These are phyloP conservation scores for Micromonas commoda DNA, from an alignment of 139 green algal genomes.

Conservation along the genomic window DNA sequence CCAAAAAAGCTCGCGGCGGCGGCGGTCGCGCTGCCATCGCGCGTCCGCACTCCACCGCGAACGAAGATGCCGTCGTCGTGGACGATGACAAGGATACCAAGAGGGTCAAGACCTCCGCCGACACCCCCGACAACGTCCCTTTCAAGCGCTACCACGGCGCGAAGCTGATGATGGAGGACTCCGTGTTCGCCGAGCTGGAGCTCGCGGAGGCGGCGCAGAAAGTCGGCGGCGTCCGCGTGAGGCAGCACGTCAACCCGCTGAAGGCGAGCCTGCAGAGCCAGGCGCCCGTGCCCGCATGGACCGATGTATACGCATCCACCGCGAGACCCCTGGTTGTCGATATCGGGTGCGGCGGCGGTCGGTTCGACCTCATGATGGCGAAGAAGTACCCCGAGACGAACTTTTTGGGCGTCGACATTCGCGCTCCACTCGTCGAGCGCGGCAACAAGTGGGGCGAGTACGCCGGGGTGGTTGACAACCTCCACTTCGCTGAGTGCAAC, in stretches of 20 bases:
- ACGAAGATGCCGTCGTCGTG: too few relatives aligned
- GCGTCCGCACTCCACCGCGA: too few relatives aligned
- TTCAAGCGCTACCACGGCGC: constrained; percentile 6
- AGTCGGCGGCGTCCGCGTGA: constrained; percentile 5
- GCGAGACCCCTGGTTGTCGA: constrained; percentile 65
- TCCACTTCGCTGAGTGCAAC: constrained; percentile 66
- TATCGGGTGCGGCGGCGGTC: constrained; percentile 68
- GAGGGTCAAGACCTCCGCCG: too few relatives aligned
- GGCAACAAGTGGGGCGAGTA: constrained; percentile 42
- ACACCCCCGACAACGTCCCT: background rate
- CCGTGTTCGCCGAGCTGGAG: background rate
- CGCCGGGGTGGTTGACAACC: constrained; percentile 39
- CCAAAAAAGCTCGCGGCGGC: too few relatives aligned
- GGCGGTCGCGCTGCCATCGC: too few relatives aligned
- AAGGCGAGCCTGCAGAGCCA: constrained; percentile 24
- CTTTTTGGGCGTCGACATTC: constrained; percentile 77
- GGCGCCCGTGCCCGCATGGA: constrained; percentile 43
- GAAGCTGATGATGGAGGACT: constrained; percentile 10
- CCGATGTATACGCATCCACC: constrained; percentile 45
- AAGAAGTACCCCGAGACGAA: constrained; percentile 44
- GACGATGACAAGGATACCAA: too few relatives aligned
- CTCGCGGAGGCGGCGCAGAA: background rate
- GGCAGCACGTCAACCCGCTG: constrained; percentile 35
- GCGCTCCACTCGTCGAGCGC: constrained; percentile 60
- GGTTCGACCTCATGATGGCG: constrained; percentile 61